Conservation (phyloP, 345 rosid species). For the Brassica cretica region DNA sequence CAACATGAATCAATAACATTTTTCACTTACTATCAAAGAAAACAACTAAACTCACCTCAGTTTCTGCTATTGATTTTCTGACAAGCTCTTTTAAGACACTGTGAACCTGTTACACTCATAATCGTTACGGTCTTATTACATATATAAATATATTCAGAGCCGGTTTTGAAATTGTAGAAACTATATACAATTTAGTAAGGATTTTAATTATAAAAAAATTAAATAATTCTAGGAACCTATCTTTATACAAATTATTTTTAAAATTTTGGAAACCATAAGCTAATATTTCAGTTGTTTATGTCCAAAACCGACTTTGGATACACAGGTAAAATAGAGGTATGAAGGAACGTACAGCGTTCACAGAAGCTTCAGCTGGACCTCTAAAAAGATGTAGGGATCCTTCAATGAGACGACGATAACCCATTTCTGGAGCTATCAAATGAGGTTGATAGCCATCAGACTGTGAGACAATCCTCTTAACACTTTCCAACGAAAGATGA, state of each 20-base stretch:
- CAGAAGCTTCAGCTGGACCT: conserved; percentile 91
- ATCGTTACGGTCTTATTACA: conserved; percentile 1
- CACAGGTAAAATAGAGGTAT: not conserved
- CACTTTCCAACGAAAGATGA: conserved; percentile 71
- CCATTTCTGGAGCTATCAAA: conserved; percentile 80
- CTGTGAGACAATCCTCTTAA: conserved; percentile 68
- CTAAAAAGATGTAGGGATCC: conserved; percentile 61
- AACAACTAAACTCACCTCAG: conserved; percentile 51
- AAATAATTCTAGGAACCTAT: not conserved
- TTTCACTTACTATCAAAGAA: not conserved
- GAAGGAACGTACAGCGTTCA: conserved; percentile 63
- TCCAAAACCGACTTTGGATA: not conserved
- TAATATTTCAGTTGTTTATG: not conserved
- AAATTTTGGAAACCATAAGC: not conserved
- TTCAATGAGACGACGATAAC: conserved; percentile 74
- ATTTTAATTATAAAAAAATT: not conserved
- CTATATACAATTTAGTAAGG: not conserved
- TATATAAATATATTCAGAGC: not conserved
- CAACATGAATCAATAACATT: not conserved
- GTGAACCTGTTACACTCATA: conserved; percentile 55
- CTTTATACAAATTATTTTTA: not conserved
- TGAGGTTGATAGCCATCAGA: conserved; percentile 94
- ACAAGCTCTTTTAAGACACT: conserved; percentile 72
- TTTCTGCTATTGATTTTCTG: conserved; percentile 67
- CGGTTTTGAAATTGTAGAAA: not conserved